Percentiles rank a stretch among this genome's conserved stretches.
Conservation (phyloP, 176 grass and related monocot genomes). For the Zoysia japonica region DNA sequence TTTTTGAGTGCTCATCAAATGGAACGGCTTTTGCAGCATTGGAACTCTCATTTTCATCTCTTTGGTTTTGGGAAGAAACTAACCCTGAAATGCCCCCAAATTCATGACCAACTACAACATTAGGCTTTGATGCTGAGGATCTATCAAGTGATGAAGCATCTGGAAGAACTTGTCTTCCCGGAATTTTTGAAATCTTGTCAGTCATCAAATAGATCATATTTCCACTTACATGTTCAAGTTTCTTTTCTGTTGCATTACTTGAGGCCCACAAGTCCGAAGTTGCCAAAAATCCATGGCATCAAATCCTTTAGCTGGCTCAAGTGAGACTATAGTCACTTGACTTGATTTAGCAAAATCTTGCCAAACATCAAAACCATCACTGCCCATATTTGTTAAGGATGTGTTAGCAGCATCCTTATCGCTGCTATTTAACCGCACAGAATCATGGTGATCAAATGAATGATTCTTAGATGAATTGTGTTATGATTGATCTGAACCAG, state of each 20-base stretch:
- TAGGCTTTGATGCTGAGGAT: conserved; percentile 14
- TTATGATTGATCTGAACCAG: conserved; percentile 48
- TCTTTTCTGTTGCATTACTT: conserved; percentile 30
- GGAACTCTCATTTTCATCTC: conserved; percentile 39
- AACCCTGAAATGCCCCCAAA: conserved; percentile 24
- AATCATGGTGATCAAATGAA: conserved; percentile 38
- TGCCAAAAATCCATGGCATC: conserved; percentile 43
- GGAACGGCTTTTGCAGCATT: conserved; percentile 33
- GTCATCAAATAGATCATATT: conserved; percentile 58
- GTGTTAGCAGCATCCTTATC: conserved; percentile 33
- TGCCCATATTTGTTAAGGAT: conserved; percentile 31
- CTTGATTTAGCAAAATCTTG: conserved; percentile 50
- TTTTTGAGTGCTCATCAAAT: conserved; percentile 36
- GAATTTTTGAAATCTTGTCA: conserved; percentile 62
- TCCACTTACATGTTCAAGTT: conserved; percentile 34
- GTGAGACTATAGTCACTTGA: conserved; percentile 29
- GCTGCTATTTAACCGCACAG: conserved; percentile 31
- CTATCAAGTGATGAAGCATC: conserved; percentile 36
- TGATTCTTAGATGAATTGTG: conserved; percentile 34
- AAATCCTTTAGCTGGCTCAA: conserved; percentile 46
- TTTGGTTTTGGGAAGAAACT: conserved; percentile 28
- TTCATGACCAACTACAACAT: conserved; percentile 27
- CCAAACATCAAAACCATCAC: conserved; percentile 64
- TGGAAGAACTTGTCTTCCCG: conserved; percentile 31
- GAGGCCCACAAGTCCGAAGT: conserved; percentile 27